These are phyloP conservation scores for Magnaporthiopsis poae DNA, from an alignment of 2,329 filamentous ascomycete genomes.

Conservation along the genomic window DNA sequence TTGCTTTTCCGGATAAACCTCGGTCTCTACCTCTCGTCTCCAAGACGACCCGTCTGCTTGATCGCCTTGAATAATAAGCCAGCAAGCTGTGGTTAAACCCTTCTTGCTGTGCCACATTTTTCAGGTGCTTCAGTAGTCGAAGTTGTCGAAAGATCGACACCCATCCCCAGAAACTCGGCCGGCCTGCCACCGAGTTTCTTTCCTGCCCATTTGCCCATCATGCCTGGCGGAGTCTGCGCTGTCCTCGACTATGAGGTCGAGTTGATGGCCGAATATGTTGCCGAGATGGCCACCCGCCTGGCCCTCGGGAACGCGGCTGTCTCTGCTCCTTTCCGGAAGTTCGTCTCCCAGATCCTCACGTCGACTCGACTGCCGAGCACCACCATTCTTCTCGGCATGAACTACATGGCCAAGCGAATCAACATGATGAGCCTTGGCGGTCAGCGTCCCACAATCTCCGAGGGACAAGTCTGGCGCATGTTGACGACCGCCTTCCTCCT, in stretches of 20 bases:
- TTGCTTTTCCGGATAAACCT: conserved; percentile 26
- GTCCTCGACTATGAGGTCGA: conserved; percentile 96
- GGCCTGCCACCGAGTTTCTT: conserved; percentile 15
- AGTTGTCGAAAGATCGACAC: conserved; percentile 16
- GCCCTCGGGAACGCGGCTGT: conserved; percentile 46
- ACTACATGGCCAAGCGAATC: conserved; percentile 77
- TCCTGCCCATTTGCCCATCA: conserved; percentile 32
- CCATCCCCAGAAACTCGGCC: conserved; percentile 8
- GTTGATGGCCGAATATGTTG: conserved; percentile 88
- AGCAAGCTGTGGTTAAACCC: conserved; percentile 19
- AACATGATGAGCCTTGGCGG: conserved; percentile 55
- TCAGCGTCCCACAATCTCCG: conserved; percentile 34
- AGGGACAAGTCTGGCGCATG: conserved; percentile 75
- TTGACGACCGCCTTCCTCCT: conserved; percentile 75
- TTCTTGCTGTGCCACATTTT: conserved; percentile 18
- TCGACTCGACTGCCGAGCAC: conserved; percentile 84
- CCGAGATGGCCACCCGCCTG: conserved; percentile 66
- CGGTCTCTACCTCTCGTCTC: conserved; percentile 13
- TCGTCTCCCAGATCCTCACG: conserved; percentile 80
- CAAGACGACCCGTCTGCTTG: conserved; percentile 20
- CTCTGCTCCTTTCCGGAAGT: conserved; percentile 67
- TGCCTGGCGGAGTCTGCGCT: conserved; percentile 77
- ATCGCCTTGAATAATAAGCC: conserved; percentile 25
- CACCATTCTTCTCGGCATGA: conserved; percentile 81
- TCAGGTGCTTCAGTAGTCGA: conserved; percentile 30